Evolutionary conservation across 2,329 filamentous ascomycete species (phyloP), one percentile per base, ranked within the genome.

Genomic region (Colletotrichum melonis): DNA sequence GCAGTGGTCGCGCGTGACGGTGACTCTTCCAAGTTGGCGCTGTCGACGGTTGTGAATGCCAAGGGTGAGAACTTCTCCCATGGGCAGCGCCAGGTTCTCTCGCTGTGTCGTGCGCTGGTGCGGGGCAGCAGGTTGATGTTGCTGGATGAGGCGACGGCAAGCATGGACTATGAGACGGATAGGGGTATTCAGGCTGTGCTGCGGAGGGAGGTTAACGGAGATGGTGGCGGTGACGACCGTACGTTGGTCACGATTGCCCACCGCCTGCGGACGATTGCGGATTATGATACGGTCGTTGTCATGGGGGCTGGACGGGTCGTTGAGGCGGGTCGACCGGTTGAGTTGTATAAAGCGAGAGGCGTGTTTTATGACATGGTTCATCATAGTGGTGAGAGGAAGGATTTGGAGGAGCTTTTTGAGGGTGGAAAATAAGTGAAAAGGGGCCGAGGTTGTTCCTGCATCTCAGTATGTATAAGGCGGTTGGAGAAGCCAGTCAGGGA

Each of bases 221-320:
- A 42, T 42, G 38, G 14, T 14, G 38, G 19, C 38, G 38, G 84
- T 65, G 82, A 81, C 56, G 85, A 85, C 30, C 83, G 87, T 28
- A 91, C 89, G 11, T 82, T 91, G 4, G 85, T 91, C 24, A 89
- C 88, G 2, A 89, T 91, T 74, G 89, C 88, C 7, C 89, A 91
- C 78, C 85, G 89, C 5, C 79, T 91, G 60, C 82, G 86, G 55
- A 91, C 89, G 0, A 90, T 92, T 65, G 86, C 90, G 69, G 89
- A 91, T 78, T 91, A 90, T 74, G 89, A 92, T 76, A 84, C 83
- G 35, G 85, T 92, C 1, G 84, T 91, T 3, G 89, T 91, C 19
- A 87, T 91, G 86, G 85, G 84, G 8, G 85, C 83, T 0, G 89
- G 89, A 0, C 81, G 81, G 35, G 87, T 91, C 7, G 76, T 88